Conservation (phyloP, 768 basidiomycete species). For the Macrolepiota dolichaula region DNA sequence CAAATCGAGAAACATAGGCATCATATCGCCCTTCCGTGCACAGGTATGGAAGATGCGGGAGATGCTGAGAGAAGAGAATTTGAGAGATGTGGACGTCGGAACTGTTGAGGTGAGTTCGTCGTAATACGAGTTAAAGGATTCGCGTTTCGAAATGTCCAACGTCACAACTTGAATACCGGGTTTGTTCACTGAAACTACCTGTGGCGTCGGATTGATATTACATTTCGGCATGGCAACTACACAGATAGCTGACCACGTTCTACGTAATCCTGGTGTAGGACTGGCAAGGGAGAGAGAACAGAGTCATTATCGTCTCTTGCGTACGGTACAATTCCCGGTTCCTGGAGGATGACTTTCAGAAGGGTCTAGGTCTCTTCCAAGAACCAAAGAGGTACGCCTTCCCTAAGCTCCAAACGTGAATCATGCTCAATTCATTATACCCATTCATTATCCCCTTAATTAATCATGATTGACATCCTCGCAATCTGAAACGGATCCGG, state of each 20-base stretch:
- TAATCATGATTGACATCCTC: not conserved
- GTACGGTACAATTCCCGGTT: constrained; percentile 44
- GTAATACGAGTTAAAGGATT: not conserved
- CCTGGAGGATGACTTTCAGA: constrained; percentile 42
- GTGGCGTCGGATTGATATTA: too few relatives aligned
- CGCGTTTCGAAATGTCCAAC: not conserved
- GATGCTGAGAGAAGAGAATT: constrained; percentile 34
- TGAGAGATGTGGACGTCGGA: constrained; percentile 45
- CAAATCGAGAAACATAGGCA: constrained; percentile 38
- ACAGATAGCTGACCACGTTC: not conserved
- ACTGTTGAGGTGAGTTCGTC: constrained; percentile 41
- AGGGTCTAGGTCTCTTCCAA: constrained; percentile 41
- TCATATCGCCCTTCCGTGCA: constrained; percentile 52
- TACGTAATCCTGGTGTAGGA: constrained; percentile 24
- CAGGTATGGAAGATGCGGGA: constrained; percentile 52
- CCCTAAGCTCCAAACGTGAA: not conserved
- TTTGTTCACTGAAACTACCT: too few relatives aligned
- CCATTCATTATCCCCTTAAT: not conserved
- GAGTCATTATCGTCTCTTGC: constrained; percentile 49
- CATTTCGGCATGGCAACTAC: constrained; percentile 4
- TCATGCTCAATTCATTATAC: not conserved
- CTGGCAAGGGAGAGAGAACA: constrained; percentile 49
- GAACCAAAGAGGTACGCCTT: constrained; percentile 41
- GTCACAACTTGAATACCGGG: too few relatives aligned
- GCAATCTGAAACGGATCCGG: not conserved